A percentile compares a stretch with the other conserved stretches of the same genome.
Evolutionary conservation across 805 yeast genomes (phyloP).

Genomic region (Brettanomyces anomalus): DNA sequence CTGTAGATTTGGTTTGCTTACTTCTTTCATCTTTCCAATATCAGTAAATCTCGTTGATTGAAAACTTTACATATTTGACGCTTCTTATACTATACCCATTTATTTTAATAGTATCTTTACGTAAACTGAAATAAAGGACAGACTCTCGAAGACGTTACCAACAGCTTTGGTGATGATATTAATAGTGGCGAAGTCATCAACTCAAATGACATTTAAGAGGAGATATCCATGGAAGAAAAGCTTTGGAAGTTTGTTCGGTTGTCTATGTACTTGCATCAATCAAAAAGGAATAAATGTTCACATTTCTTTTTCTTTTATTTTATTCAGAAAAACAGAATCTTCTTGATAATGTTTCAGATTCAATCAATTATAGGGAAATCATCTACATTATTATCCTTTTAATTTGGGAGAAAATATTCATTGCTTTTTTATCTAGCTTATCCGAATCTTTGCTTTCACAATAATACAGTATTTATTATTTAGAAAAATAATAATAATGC

Average conservation of each 20-base stretch:
- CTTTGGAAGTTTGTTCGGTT: neutral
- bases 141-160: constrained; percentile 30
- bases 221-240: neutral
- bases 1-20: constrained; percentile 18
- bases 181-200: neutral
- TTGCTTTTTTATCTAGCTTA: neutral
- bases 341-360: neutral
- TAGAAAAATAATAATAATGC: no score
- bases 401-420: neutral
- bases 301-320: neutral
- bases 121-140: constrained; percentile 30
- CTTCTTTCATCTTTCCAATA: constrained; percentile 25
- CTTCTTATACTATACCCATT: constrained; percentile 21
- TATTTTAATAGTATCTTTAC: constrained; percentile 6
- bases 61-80: constrained; percentile 22
- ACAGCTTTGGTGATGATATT: constrained; percentile 4
- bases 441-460: neutral
- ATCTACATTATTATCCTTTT: neutral
- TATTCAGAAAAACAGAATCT: neutral
- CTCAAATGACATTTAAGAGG: neutral
- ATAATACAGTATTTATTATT: no score
- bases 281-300: neutral
- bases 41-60: constrained; percentile 30
- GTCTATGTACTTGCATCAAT: neutral
- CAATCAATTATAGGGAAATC: no score